Conservation (phyloP, 2,329 filamentous ascomycete genomes). For the Fusarium sp. region DNA sequence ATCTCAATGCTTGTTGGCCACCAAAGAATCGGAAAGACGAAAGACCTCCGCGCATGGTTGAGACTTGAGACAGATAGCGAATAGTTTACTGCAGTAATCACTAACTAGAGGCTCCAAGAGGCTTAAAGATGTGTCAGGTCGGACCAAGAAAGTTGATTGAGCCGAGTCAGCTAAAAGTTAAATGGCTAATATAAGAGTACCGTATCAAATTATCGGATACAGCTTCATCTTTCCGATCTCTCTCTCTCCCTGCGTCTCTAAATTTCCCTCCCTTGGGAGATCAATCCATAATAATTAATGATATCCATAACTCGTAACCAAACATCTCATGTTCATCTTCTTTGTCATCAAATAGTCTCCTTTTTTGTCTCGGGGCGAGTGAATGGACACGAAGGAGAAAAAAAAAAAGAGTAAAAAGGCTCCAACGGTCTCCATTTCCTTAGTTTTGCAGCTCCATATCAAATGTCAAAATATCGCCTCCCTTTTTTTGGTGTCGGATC, state of each 20-base stretch:
- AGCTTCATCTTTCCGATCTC: slow-evolving; percentile 13
- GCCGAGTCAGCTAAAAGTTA: slow-evolving; percentile 7
- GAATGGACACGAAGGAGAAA: neutral
- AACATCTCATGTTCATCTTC: neutral
- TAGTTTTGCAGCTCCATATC: slow-evolving; percentile 27
- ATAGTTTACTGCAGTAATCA: slow-evolving; percentile 6
- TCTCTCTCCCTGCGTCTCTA: slow-evolving; percentile 25
- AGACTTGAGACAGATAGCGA: slow-evolving; percentile 47
- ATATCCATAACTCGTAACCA: slow-evolving; percentile 18
- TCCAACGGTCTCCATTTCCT: slow-evolving; percentile 23
- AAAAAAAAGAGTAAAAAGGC: slow-evolving; percentile 4
- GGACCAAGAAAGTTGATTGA: slow-evolving; percentile 7
- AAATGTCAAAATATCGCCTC: slow-evolving; percentile 37
- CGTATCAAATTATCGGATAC: slow-evolving; percentile 24
- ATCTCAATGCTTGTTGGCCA: slow-evolving; percentile 27
- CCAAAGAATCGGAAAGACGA: slow-evolving; percentile 27
- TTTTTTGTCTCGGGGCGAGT: slow-evolving; percentile 27
- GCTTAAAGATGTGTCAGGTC: slow-evolving; percentile 14
- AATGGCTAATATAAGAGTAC: slow-evolving; percentile 11
- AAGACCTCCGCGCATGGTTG: slow-evolving; percentile 37
- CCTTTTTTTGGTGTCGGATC: slow-evolving; percentile 34
- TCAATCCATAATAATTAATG: slow-evolving; percentile 3
- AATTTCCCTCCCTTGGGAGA: slow-evolving; percentile 33
- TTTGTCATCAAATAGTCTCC: slow-evolving; percentile 21
- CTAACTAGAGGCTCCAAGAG: neutral